A percentile compares a stretch with the other conserved stretches of the same genome.
phyloP scores from a whole-genome alignment of 2,329 filamentous ascomycete species.

The Colletotrichum siamense region DNA sequence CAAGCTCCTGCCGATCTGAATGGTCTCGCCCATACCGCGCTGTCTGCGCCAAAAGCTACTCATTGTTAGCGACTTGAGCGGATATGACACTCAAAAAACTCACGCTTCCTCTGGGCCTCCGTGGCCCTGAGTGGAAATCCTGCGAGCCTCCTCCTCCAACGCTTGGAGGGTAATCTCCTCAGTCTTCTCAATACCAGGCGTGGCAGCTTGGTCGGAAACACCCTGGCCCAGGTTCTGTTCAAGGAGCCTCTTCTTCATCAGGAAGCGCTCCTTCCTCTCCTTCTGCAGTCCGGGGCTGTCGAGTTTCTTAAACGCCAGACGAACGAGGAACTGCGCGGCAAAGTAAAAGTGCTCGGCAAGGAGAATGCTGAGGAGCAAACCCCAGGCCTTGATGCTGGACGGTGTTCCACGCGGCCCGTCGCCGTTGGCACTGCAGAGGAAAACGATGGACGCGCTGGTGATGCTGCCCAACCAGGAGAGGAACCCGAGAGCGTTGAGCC shows the following conservation, averaged over 20 bases:
- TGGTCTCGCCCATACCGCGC: constrained; percentile 61
- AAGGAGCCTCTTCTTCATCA: constrained; percentile 80
- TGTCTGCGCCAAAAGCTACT: constrained; percentile 68
- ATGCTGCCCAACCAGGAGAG: constrained; percentile 93
- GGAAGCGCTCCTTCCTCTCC: constrained; percentile 80
- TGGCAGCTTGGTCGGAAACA: constrained; percentile 52
- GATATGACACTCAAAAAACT: constrained; percentile 27
- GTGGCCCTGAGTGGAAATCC: constrained; percentile 53
- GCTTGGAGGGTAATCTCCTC: constrained; percentile 69
- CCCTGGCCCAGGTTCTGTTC: constrained; percentile 72
- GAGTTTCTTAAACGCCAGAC: constrained; percentile 76
- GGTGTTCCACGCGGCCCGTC: constrained; percentile 69
- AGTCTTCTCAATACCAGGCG: constrained; percentile 52
- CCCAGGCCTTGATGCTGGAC: constrained; percentile 78
- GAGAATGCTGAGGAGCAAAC: constrained; percentile 80
- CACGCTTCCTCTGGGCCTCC: constrained; percentile 58
- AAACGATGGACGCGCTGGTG: constrained; percentile 86
- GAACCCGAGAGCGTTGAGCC: constrained; percentile 84
- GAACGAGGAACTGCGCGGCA: constrained; percentile 74
- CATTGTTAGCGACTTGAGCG: background rate
- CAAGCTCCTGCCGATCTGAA: constrained; percentile 59
- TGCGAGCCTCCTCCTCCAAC: constrained; percentile 68
- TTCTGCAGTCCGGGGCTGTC: constrained; percentile 88
- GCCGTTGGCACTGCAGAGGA: constrained; percentile 86
- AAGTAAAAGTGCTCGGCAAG: constrained; percentile 91